A percentile compares a stretch with the other conserved stretches of the same genome.
phyloP scores from a whole-genome alignment of 1,284 basidiomycete species.

The Xerocomus tenax region DNA sequence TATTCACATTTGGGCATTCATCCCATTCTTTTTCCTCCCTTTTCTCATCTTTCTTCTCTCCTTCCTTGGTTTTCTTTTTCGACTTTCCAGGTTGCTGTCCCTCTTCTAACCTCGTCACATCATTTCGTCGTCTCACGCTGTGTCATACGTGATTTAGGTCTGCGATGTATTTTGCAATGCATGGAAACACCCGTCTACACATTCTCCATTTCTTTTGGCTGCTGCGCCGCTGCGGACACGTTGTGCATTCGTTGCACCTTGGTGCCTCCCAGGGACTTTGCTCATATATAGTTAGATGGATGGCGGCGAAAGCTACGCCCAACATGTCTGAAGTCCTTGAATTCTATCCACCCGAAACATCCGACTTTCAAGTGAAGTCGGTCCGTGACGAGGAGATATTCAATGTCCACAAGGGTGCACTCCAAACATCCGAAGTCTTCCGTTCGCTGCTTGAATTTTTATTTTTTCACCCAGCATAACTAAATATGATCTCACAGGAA shows the following conservation, averaged over 20 bases:
- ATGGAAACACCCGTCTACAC: conserved; percentile 27
- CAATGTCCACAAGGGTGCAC: conserved; percentile 39
- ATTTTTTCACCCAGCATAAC: background rate
- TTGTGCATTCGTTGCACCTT: conserved; percentile 12
- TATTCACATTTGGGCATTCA: conserved; percentile 27
- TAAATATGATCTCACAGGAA: conserved; percentile 33
- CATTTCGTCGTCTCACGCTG: conserved; percentile 33
- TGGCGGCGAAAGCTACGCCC: background rate
- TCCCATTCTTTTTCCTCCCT: conserved; percentile 25
- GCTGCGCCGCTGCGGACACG: conserved; percentile 15
- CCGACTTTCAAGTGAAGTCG: conserved; percentile 49
- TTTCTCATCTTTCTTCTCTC: background rate
- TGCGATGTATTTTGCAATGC: conserved; percentile 35
- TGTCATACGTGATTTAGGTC: conserved; percentile 37
- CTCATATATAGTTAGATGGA: background rate
- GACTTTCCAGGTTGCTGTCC: conserved; percentile 22
- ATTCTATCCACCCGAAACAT: conserved; percentile 35
- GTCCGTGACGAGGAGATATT: conserved; percentile 42
- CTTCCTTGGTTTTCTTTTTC: conserved; percentile 12
- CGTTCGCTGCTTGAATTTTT: conserved; percentile 33
- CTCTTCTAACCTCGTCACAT: conserved; percentile 30
- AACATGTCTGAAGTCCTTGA: conserved; percentile 18
- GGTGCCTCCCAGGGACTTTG: background rate
- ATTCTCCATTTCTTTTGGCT: conserved; percentile 1
- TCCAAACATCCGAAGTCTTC: conserved; percentile 51